Base-by-base conservation (phyloP, 805 yeast species). In the Tetrapisispora phaffii region DNA sequence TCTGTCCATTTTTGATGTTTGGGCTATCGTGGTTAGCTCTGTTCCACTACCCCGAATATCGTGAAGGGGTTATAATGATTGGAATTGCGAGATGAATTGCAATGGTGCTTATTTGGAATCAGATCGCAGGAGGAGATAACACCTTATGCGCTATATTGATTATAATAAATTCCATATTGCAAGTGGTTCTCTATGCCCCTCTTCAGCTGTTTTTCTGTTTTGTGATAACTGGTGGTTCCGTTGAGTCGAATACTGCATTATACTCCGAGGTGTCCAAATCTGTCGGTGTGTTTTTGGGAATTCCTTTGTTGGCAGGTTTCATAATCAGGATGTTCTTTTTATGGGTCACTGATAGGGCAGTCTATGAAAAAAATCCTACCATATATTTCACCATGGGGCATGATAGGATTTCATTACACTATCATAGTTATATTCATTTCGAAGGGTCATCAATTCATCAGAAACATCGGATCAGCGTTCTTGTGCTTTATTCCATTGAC, bases 31-130 rank as follows among this genome's bases (percentile, higher is more conserved):
- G 82, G 82, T 52, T 71, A 31, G 66, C 69, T 0, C 51, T 77
- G 40, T 73, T 73, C 45, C 73, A 76, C 45, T 53, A 67, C 41
- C 60, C 60, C 7, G 82, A 74, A 44, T 73, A 72, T 45, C 60
- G 82, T 35, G 63, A 60, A 34, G 34, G 82, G 82, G 66, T 77
- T n/a, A 74, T 77, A 26, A 70, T 77, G 73, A 74, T 77, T 39
- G 82, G 82, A 1, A 46, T 74, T 31, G 82, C 80, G 6, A 60
- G 82, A 47, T 77, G 82, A 54, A 76, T 77, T 50, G 82, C 82
- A 20, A 77, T 77, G 34, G 82, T 76, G 1, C 59, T 77, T 42
- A 56, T 77, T 23, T 77, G 82, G 82, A 77, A 73, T 53, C 70
- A 73, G 26, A 62, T 77, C 16, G 76, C 80, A 2, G 69, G 61